Base-by-base conservation (phyloP, 1,139 yeast species). In the Debaryomyces sp. region DNA sequence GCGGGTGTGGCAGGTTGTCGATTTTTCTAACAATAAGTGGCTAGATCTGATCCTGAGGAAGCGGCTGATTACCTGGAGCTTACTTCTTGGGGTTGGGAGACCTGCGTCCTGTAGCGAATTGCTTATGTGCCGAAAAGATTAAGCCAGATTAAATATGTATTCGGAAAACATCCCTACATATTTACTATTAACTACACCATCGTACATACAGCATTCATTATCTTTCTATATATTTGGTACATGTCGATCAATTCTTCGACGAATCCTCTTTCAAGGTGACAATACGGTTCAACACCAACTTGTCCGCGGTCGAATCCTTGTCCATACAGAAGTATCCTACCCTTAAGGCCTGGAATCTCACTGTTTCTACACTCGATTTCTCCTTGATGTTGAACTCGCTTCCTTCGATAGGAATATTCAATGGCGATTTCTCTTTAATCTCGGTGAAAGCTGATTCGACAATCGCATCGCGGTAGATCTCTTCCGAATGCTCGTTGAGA, bases 261-360 rank as follows among this genome's bases (percentile, higher is more conserved):
- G 83, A 66, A 59, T 81, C 85, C 66, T 91, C 97, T 74, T 91
- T 92, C 68, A 92, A 80, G 9, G 96, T 85, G 42, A 92, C 97
- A 62, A 91, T 89, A 66, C 96, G 81, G 71, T 92, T 92, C 66
- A 95, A 75, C 38, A 92, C 79, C 57, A 90, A 71, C 51, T 72
- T 76, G 42, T 80, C 85, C 21, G 71, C 77, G 6, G 76, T 73
- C 48, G 90, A 74, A 55, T 94, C 98, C 60, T 80, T 82, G 66
- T 95, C 99, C 68, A 90, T 71, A 66, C 97, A 87, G 81, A 92
- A 95, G 71, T 94, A 94, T 23, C 99, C 99, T 45, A 90, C 94
- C 72, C 99, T 86, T 68, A 95, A 81, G 27, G 97, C 99, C 74
- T 95, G 99, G 89, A 95, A 95, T 67, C 99, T 82, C 33, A 89